Percentiles rank a stretch among this genome's conserved stretches.
These are phyloP conservation scores for Fusarium metavorans DNA, from an alignment of 2,329 filamentous ascomycete species.

Conservation along the genomic window DNA sequence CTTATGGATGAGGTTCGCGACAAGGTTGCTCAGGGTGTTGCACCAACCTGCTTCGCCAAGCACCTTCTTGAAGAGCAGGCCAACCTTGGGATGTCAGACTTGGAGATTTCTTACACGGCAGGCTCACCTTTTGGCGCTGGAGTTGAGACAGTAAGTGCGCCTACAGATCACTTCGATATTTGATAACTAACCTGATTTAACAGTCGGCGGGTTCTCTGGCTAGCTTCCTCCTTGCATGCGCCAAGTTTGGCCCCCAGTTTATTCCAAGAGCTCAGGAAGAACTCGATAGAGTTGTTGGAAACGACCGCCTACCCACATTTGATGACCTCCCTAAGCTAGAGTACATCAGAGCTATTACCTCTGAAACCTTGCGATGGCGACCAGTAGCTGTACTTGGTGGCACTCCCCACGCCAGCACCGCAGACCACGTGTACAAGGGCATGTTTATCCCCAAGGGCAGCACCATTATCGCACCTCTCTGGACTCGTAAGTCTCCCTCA, in stretches of 20 bases:
- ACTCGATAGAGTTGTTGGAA: slow-evolving; percentile 54
- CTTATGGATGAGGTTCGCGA: slow-evolving; percentile 56
- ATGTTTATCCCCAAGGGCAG: slow-evolving; percentile 59
- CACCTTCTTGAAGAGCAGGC: slow-evolving; percentile 56
- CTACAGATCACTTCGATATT: rapidly evolving
- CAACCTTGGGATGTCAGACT: slow-evolving; percentile 54
- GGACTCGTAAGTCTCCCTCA: slow-evolving; percentile 52
- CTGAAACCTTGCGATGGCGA: slow-evolving; percentile 56
- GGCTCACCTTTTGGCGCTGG: slow-evolving; percentile 60
- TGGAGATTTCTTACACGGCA: slow-evolving; percentile 58
- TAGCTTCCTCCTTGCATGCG: slow-evolving; percentile 66
- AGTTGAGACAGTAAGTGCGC: slow-evolving; percentile 53
- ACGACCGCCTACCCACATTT: slow-evolving; percentile 51
- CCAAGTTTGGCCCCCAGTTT: slow-evolving; percentile 61
- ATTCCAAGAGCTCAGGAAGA: slow-evolving; percentile 57
- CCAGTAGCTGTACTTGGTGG: slow-evolving; percentile 56
- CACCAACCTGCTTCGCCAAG: slow-evolving; percentile 57
- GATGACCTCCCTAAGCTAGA: slow-evolving; percentile 50
- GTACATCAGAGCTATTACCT: slow-evolving; percentile 53
- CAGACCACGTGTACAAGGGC: slow-evolving; percentile 54
- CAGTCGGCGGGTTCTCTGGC: slow-evolving; percentile 60
- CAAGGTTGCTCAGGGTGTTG: slow-evolving; percentile 46
- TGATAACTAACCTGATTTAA: rapidly evolving
- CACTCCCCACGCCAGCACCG: slow-evolving; percentile 61
- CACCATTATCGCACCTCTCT: slow-evolving; percentile 56